Evolutionary conservation across 2,329 filamentous ascomycete genomes (phyloP).

Genomic region (Pestalotiopsis sp.): DNA sequence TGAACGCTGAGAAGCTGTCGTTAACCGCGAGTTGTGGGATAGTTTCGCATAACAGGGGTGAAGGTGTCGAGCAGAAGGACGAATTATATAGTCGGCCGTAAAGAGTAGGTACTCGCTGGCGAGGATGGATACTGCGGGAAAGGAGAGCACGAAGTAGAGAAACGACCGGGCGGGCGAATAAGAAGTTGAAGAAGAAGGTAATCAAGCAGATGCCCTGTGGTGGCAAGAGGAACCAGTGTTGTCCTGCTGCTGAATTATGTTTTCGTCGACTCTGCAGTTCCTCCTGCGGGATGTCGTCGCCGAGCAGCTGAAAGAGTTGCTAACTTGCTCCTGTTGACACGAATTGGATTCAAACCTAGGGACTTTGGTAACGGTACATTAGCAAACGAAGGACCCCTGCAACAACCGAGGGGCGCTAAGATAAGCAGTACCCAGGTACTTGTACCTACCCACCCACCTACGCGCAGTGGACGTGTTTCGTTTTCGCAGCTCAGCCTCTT

Average conservation of each 20-base stretch:
- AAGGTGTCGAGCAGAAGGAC: background rate
- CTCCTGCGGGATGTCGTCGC: background rate
- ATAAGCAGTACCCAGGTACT: background rate
- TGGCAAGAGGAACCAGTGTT: background rate
- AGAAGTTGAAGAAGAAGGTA: background rate
- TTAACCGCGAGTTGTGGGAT: background rate
- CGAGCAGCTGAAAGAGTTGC: background rate
- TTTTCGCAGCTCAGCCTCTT: background rate
- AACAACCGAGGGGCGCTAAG: background rate
- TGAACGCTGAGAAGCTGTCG: background rate
- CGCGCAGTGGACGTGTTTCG: no score
- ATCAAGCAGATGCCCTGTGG: background rate
- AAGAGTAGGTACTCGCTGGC: background rate
- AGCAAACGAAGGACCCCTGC: background rate
- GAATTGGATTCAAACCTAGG: conserved; percentile 11
- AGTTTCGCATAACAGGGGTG: conserved; percentile 6
- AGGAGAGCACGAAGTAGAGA: background rate
- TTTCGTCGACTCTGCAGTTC: background rate
- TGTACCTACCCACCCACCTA: background rate
- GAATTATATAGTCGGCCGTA: background rate
- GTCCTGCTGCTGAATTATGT: background rate
- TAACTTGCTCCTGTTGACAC: conserved; percentile 4
- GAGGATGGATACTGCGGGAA: background rate
- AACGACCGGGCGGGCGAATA: background rate
- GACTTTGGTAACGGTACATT: background rate